A percentile compares a stretch with the other conserved stretches of the same genome.
Conservation (phyloP, 2,329 filamentous ascomycete species). For the Colletotrichum gigasporum region DNA sequence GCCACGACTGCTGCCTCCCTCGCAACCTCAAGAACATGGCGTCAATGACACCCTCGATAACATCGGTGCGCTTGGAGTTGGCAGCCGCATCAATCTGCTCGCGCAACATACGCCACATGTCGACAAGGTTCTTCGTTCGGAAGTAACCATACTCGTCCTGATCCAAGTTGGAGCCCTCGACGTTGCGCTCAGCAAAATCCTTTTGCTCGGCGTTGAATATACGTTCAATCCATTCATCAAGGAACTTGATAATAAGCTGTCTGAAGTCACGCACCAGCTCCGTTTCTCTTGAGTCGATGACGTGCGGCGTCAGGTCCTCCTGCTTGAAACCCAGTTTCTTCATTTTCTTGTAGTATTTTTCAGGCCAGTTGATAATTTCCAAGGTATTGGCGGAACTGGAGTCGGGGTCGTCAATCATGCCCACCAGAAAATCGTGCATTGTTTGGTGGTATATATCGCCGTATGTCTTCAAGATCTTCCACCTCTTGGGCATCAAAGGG, state of each 20-base stretch:
- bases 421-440: constrained; percentile 94
- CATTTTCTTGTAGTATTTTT: constrained; percentile 98
- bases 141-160: constrained; percentile 90
- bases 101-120: constrained; percentile 97
- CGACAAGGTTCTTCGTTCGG: constrained; percentile 88
- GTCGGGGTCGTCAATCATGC: constrained; percentile 83
- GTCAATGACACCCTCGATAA: constrained; percentile 94
- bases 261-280: constrained; percentile 95
- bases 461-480: constrained; percentile 94
- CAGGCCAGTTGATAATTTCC: constrained; percentile 92
- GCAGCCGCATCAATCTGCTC: constrained; percentile 90
- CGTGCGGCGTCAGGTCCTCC: constrained; percentile 82
- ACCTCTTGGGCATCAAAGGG: constrained; percentile 91
- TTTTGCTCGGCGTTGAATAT: constrained; percentile 86
- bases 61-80: constrained; percentile 86
- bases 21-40: constrained; percentile 93
- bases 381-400: constrained; percentile 89
- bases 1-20: constrained; percentile 84
- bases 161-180: constrained; percentile 80
- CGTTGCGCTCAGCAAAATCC: constrained; percentile 80
- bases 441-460: constrained; percentile 89
- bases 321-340: constrained; percentile 82
- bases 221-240: constrained; percentile 97
- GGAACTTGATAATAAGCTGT: constrained; percentile 91
- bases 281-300: constrained; percentile 88